These are phyloP conservation scores for Tillandsia leiboldiana DNA, from an alignment of 176 grass and related monocot genomes.

Conservation along the genomic window DNA sequence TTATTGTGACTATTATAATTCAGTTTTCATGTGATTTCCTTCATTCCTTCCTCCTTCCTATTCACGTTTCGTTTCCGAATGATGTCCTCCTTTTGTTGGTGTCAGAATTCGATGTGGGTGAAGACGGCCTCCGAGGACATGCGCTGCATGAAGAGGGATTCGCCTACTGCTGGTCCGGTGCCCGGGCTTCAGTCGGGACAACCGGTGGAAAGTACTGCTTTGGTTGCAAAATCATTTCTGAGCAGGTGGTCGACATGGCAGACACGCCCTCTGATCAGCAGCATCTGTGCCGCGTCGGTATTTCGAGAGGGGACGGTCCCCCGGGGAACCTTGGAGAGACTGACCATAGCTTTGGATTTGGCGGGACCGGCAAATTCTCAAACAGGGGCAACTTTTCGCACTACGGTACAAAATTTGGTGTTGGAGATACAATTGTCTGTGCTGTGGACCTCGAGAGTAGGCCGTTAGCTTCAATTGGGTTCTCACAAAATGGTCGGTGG, in stretches of 20 bases:
- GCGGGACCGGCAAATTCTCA: slow-evolving; percentile 59
- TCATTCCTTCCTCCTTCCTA: too few species aligned
- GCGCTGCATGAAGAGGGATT: slow-evolving; percentile 46
- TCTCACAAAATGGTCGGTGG: slow-evolving; percentile 43
- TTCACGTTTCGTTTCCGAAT: background rate
- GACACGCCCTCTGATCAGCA: slow-evolving; percentile 29
- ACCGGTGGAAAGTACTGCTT: slow-evolving; percentile 51
- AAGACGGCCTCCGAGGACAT: slow-evolving; percentile 26
- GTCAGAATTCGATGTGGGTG: slow-evolving; percentile 49
- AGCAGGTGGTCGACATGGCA: slow-evolving; percentile 47
- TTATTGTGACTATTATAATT: too few species aligned
- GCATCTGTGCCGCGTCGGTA: slow-evolving; percentile 55
- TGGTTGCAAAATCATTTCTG: slow-evolving; percentile 42
- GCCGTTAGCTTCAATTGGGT: slow-evolving; percentile 41
- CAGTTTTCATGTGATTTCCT: too few species aligned
- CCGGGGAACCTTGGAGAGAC: slow-evolving; percentile 48
- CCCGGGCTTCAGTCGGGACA: slow-evolving; percentile 37
- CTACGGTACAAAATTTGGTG: slow-evolving; percentile 39
- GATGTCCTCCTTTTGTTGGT: background rate
- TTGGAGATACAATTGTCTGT: slow-evolving; percentile 50
- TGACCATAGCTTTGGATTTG: slow-evolving; percentile 45
- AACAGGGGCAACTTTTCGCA: slow-evolving; percentile 27
- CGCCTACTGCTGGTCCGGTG: slow-evolving; percentile 68
- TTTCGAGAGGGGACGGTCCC: slow-evolving; percentile 34
- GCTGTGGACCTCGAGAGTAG: slow-evolving; percentile 48